These are phyloP conservation scores for Penicillium sclerotiorum DNA, from an alignment of 2,329 filamentous ascomycete species.

Conservation along the genomic window DNA sequence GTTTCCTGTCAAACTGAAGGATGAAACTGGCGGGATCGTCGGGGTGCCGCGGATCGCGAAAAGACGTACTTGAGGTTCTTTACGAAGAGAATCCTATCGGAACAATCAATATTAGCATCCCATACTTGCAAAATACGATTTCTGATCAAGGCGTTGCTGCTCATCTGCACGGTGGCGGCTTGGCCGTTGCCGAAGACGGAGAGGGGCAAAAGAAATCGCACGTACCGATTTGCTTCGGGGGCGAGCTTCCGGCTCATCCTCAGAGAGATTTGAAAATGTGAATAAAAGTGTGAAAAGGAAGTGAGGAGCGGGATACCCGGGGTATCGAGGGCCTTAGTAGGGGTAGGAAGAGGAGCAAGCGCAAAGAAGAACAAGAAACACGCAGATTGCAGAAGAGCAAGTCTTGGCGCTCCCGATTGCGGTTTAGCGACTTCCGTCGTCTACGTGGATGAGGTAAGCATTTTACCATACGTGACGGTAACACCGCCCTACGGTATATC, in stretches of 20 bases:
- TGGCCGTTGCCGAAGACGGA: conserved; percentile 2
- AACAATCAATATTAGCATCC: conserved; percentile 8
- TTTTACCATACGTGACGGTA: conserved; percentile 14
- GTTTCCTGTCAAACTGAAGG: neutral
- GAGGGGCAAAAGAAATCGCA: conserved; percentile 38
- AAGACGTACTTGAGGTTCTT: conserved; percentile 90
- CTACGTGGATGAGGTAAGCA: conserved; percentile 10
- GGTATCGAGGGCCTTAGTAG: conserved; percentile 21
- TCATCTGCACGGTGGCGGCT: neutral
- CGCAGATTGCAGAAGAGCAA: conserved; percentile 33
- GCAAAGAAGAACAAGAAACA: conserved; percentile 22
- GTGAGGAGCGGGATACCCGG: conserved; percentile 29
- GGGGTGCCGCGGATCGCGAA: conserved; percentile 9
- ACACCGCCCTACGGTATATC: too few species aligned
- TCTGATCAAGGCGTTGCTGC: neutral
- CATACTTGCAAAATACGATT: neutral
- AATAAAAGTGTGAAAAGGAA: conserved; percentile 14
- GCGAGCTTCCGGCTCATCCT: conserved; percentile 74
- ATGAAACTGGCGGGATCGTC: neutral
- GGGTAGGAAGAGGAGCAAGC: conserved; percentile 23
- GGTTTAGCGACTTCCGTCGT: conserved; percentile 13
- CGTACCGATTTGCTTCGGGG: conserved; percentile 98
- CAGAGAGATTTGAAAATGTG: conserved; percentile 24
- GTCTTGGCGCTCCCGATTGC: conserved; percentile 24
- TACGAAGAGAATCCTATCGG: conserved; percentile 90